A percentile compares a stretch with the other conserved stretches of the same genome.
Evolutionary conservation across 1,139 yeast species (phyloP).

Genomic region (Pichia sp.): DNA sequence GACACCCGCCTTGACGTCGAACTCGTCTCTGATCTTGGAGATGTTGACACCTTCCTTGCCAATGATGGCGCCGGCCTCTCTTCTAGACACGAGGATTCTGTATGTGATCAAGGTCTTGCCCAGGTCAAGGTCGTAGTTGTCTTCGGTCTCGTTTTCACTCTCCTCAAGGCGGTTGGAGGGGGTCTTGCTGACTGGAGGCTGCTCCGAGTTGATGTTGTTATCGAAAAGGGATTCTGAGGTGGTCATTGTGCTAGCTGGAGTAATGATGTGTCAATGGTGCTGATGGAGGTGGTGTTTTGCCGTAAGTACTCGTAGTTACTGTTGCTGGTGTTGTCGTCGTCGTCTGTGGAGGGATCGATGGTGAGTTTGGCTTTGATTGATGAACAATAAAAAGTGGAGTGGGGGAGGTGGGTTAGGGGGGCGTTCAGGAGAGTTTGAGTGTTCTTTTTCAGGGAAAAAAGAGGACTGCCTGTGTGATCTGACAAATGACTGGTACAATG

Average conservation of each 20-base stretch:
- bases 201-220: conserved; percentile 25
- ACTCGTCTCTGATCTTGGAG: conserved; percentile 69
- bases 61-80: conserved; percentile 88
- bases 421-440: not conserved
- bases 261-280: not conserved
- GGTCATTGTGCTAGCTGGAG: conserved; percentile 18
- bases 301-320: not conserved
- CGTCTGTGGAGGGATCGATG: not conserved
- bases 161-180: not conserved
- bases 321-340: not conserved
- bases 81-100: conserved; percentile 73
- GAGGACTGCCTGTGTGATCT: not conserved
- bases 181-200: not conserved
- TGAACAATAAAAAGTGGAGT: not conserved
- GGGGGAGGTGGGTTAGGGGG: not conserved
- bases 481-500: not conserved
- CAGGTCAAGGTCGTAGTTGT: conserved; percentile 14
- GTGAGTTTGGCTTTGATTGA: not conserved
- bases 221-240: conserved; percentile 32
- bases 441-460: not conserved
- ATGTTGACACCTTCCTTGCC: conserved; percentile 85
- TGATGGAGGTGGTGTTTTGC: not conserved
- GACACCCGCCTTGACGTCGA: conserved; percentile 84
- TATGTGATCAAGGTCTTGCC: conserved; percentile 44
- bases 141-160: not conserved